Percentiles rank a stretch among this genome's conserved stretches.
phyloP scores from a whole-genome alignment of 768 basidiomycete genomes.

The Rhodotorula graminis region DNA sequence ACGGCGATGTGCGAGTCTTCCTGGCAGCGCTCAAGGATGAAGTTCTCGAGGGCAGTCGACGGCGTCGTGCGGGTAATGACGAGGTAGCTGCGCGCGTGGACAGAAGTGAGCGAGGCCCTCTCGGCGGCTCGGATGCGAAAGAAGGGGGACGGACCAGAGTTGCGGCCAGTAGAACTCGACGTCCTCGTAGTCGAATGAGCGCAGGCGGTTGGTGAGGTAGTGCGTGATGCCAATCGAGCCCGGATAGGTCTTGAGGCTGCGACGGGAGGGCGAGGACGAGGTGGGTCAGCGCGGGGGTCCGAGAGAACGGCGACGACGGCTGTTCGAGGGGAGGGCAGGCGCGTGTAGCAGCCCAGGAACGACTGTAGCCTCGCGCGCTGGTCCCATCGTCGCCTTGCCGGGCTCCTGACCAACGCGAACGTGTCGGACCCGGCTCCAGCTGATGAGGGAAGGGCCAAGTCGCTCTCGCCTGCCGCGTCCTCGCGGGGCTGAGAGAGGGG shows the following conservation, averaged over 20 bases:
- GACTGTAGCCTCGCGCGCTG: too few relatives aligned
- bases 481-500: neutral
- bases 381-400: too few relatives aligned
- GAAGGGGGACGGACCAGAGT: conserved; percentile 47
- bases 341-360: too few relatives aligned
- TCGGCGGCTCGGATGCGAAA: neutral
- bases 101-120: neutral
- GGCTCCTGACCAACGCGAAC: too few relatives aligned
- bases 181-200: conserved; percentile 50
- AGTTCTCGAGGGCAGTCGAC: conserved; percentile 87
- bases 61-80: conserved; percentile 86
- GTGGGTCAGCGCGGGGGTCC: conserved; percentile 7
- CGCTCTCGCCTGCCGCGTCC: too few relatives aligned
- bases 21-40: conserved; percentile 80
- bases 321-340: too few relatives aligned
- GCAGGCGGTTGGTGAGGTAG: conserved; percentile 51
- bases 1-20: conserved; percentile 92
- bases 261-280: neutral
- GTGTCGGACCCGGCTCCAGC: too few relatives aligned
- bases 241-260: conserved; percentile 50
- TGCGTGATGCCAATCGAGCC: conserved; percentile 52
- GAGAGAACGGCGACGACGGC: neutral
- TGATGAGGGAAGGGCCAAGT: neutral
- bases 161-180: conserved; percentile 55
- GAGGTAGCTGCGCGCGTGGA: conserved; percentile 64